Evolutionary conservation across 2,329 filamentous ascomycete species (phyloP).

Genomic region (Aspergillus fischeri): DNA sequence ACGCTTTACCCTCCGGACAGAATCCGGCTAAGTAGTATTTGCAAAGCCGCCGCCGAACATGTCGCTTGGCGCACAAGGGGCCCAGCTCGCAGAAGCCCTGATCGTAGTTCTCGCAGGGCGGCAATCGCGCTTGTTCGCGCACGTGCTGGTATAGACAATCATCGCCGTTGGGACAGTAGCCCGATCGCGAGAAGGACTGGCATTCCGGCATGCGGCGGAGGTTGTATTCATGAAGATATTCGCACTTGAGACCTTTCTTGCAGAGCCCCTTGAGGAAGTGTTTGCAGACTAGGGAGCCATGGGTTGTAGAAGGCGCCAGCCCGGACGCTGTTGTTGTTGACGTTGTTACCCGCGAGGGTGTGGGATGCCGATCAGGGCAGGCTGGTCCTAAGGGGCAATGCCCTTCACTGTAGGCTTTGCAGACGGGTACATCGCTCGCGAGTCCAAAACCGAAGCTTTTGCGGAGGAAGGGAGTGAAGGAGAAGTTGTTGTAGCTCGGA

Average conservation of each 20-base stretch:
- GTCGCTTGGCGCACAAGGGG: constrained; percentile 80
- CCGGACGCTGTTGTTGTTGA: constrained; percentile 42
- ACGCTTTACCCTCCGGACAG: constrained; percentile 76
- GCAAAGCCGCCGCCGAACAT: constrained; percentile 78
- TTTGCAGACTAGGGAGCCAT: constrained; percentile 79
- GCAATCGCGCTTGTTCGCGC: constrained; percentile 73
- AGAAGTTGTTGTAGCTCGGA: constrained; percentile 61
- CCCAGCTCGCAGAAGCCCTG: constrained; percentile 91
- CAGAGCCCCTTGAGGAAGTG: constrained; percentile 96
- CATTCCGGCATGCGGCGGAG: constrained; percentile 97
- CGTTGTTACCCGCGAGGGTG: constrained; percentile 42
- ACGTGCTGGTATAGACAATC: constrained; percentile 93
- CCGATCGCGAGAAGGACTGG: constrained; percentile 90
- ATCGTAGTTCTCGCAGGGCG: constrained; percentile 86
- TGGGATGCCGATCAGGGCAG: constrained; percentile 78
- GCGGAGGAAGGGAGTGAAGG: constrained; percentile 80
- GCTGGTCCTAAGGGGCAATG: constrained; percentile 80
- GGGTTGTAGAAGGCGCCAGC: constrained; percentile 37
- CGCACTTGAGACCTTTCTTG: constrained; percentile 95
- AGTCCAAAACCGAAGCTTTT: constrained; percentile 81
- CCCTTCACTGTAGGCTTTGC: constrained; percentile 79
- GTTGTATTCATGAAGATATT: constrained; percentile 98
- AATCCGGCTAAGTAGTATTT: constrained; percentile 88
- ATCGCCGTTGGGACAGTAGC: constrained; percentile 93
- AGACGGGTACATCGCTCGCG: constrained; percentile 71